Evolutionary conservation across 129 eudicot species (phyloP).

Genomic region (carrot (Daucus carota)): DH1_v3.0 NC_030382.2:54392501-54393000

Average conservation of each 20-base stretch:
- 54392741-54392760: constrained; percentile 85
- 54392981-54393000: not conserved
- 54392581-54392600: constrained; percentile 39
- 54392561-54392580: not conserved
- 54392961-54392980: not conserved
- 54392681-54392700: not conserved
- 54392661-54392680: not conserved
- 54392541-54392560: not conserved
- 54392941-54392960: not conserved
- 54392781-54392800: constrained; percentile 69
- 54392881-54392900: not conserved
- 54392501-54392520: constrained; percentile 82
- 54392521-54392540: not conserved
- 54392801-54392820: constrained; percentile 73
- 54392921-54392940: not conserved
- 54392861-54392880: not conserved
- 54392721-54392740: not conserved
- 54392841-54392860: not conserved
- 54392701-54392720: constrained; percentile 20
- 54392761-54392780: constrained; percentile 98
- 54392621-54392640: constrained; percentile 27
- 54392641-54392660: not conserved
- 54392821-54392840: constrained; percentile 64
- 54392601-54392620: constrained; percentile 70
- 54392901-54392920: not conserved